Percentiles rank a stretch among this genome's conserved stretches.
These are phyloP conservation scores for Murraya koenigii DNA, from an alignment of 345 rosid species.

Conservation along the genomic window DNA sequence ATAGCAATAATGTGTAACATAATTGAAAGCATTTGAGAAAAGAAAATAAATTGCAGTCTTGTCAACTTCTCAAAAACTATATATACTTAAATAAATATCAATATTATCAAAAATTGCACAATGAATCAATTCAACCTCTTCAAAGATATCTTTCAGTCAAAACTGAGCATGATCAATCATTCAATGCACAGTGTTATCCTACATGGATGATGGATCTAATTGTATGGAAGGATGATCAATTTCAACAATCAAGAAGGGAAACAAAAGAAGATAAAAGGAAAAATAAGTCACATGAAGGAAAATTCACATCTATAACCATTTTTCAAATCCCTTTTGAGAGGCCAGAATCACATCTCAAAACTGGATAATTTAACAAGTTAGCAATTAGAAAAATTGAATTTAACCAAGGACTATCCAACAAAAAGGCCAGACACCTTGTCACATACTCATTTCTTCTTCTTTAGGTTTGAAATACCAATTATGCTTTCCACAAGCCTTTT, in stretches of 20 bases:
- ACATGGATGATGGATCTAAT: not conserved
- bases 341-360: not conserved
- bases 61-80: not conserved
- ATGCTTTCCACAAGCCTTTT: slow-evolving; percentile 26
- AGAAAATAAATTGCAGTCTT: not conserved
- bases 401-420: slow-evolving; percentile 6
- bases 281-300: not conserved
- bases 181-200: not conserved
- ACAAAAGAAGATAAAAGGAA: not conserved
- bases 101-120: not conserved
- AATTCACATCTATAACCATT: slow-evolving; percentile 16
- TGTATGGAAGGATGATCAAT: not conserved
- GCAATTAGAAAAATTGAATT: not conserved
- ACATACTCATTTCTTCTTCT: slow-evolving; percentile 25
- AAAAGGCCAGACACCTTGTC: slow-evolving; percentile 29
- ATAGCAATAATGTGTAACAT: not conserved
- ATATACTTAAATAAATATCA: not conserved
- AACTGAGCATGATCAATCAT: not conserved
- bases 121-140: not conserved
- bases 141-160: not conserved
- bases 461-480: slow-evolving; percentile 24
- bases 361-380: not conserved
- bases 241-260: slow-evolving; percentile 1
- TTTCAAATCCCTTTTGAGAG: not conserved
- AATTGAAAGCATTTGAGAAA: not conserved